Evolutionary conservation across 1,284 basidiomycete species (phyloP), one percentile per base, ranked within the genome.

Genomic region (Sporisorium sorghi): DNA sequence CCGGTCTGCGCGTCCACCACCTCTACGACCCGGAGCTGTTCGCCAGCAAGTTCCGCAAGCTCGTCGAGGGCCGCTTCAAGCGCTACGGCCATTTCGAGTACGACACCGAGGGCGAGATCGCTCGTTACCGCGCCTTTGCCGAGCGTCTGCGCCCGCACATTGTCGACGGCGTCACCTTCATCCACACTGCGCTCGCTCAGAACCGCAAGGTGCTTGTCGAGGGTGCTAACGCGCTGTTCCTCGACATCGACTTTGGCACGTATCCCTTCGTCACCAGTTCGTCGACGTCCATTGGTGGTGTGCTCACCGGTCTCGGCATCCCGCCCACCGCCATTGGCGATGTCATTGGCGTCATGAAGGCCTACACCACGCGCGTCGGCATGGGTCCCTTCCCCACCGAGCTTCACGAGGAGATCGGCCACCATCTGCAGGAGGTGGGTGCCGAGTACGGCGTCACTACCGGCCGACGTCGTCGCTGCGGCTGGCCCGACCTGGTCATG

Each of bases 81-180:
- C 92, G 96, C 51, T 99, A 99, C 83, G 96, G 97, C 2, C 88
- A 94, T 85, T 99, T 99, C 80, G 96, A 98, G 85, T 99, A 98
- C 83, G 96, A 99, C 85, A 98, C 96, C 11, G 96, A 98, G 84
- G 94, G 91, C 47, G 96, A 99, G 86, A 98, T 99, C 63, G 83
- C 89, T 78, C 90, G 94, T 37, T 97, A 98, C 88, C 72, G 93
- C 91, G 89, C 87, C 50, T 90, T 98, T 54, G 94, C 96, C 7
- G 90, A 92, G 72, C 90, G 94, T 9, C 87, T 99, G 66, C 89
- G 88, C 48, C 96, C 97, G 3, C 93, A 92, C 85, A 93, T 99
- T 63, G 87, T 93, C 70, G 93, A 98, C 86, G 92, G 92, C 72
- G 89, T 95, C 15, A 88, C 89, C 11, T 97, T 92, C 87, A 87